Base-by-base conservation (phyloP, 2,329 filamentous ascomycete genomes). In the Colletotrichum lindemuthianum region DNA sequence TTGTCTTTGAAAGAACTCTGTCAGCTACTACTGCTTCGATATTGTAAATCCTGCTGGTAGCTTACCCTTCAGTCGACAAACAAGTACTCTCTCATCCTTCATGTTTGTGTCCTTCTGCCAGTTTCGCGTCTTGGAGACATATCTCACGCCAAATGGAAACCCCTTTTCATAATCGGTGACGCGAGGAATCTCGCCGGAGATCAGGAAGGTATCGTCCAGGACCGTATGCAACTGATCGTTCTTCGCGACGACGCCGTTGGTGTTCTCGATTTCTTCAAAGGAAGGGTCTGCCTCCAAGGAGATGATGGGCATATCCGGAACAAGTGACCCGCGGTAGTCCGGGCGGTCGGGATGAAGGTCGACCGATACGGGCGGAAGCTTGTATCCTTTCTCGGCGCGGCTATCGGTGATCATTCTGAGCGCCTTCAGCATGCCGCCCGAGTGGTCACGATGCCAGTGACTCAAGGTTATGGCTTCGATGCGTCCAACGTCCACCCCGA, bases 391-490 rank as follows among this genome's bases (percentile, higher is more conserved):
- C 13, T 13, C n/a, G 2, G 33, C 43, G 11, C 44, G 54, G 15
- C 69, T 79, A 79, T 76, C 71, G 3, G 77, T 78, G 48, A 86
- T 81, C 76, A 82, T 76, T 15, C 74, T 70, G 48, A 87, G 73
- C n/a, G 84, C 82, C 48, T 75, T 75, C 16, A 80, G 72, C 72
- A 87, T 76, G 6, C 84, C 83, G 34, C 82, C 82, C 33, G 82
- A 84, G 67, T 87, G 82, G 66, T 87, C 82, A 43, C 84, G 78
- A 72, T 87, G 82, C 84, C 84, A 85, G 68, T 85, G 81, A 6
- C 81, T 83, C 32, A 86, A 72, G 51, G 84, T 77, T 16, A 85
- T 78, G 12, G 79, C 61, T 66, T 85, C 83, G 16, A 57, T 47
- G 5, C 41, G 54, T 36, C 54, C 36, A 16, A 37, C 34, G 12